These are phyloP conservation scores for Botrytis medusae DNA, from an alignment of 2,329 filamentous ascomycete genomes.

Conservation along the genomic window DNA sequence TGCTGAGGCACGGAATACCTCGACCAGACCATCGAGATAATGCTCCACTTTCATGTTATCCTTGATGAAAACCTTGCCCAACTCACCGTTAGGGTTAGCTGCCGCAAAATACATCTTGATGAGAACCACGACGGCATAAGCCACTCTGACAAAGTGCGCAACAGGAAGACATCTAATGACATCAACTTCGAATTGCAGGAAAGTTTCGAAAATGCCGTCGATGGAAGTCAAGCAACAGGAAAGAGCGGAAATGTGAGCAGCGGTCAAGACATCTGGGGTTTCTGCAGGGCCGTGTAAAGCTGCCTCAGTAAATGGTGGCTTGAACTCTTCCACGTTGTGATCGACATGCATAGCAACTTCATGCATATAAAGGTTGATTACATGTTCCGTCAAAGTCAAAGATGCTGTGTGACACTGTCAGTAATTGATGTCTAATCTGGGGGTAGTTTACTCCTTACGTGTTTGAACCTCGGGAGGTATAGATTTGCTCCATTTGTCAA, in stretches of 20 bases:
- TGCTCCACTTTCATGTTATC: slow-evolving; percentile 64
- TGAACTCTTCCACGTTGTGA: slow-evolving; percentile 54
- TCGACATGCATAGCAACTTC: slow-evolving; percentile 59
- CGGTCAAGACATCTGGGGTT: slow-evolving; percentile 31
- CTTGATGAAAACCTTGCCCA: slow-evolving; percentile 68
- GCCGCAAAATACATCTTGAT: slow-evolving; percentile 63
- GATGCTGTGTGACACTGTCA: slow-evolving; percentile 41
- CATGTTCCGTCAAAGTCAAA: slow-evolving; percentile 52
- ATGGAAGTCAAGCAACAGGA: slow-evolving; percentile 53
- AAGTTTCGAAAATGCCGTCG: slow-evolving; percentile 53
- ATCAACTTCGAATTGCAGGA: slow-evolving; percentile 49
- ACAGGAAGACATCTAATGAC: slow-evolving; percentile 51
- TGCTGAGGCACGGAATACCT: slow-evolving; percentile 64
- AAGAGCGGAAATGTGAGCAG: slow-evolving; percentile 51
- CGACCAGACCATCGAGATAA: slow-evolving; percentile 69
- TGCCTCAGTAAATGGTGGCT: slow-evolving; percentile 40
- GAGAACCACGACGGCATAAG: slow-evolving; percentile 57
- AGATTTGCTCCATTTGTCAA: slow-evolving; percentile 48
- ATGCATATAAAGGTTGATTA: slow-evolving; percentile 57
- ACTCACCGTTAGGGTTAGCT: slow-evolving; percentile 60
- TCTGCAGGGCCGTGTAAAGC: slow-evolving; percentile 28
- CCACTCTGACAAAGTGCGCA: slow-evolving; percentile 53
- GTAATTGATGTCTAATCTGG: not conserved
- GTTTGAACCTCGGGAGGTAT: slow-evolving; percentile 42
- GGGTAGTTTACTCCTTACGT: slow-evolving; percentile 31